A percentile compares a stretch with the other conserved stretches of the same genome.
These are phyloP conservation scores for Limonomyces culmigenus DNA, from an alignment of 1,284 basidiomycete genomes.

Conservation along the genomic window DNA sequence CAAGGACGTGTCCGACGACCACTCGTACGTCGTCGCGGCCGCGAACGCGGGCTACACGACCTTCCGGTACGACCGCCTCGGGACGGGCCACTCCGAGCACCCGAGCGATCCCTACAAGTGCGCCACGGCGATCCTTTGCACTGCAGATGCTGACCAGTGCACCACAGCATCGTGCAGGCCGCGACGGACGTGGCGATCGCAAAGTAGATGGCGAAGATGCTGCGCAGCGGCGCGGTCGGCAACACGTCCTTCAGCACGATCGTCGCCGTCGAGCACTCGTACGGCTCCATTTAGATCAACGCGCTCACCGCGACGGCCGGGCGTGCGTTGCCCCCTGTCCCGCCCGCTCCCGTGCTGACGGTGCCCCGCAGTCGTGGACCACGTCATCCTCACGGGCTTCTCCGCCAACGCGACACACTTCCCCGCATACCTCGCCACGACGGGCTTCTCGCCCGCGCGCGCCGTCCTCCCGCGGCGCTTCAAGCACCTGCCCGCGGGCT, in stretches of 20 bases:
- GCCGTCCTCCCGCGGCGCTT: conserved; percentile 7
- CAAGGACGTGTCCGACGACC: conserved; percentile 4
- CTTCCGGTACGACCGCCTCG: conserved; percentile 9
- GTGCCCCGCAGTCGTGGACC: conserved; percentile 2
- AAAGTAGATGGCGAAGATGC: conserved; percentile 7
- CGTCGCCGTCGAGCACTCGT: conserved; percentile 8
- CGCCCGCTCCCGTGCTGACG: conserved; percentile 7
- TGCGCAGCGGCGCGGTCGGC: conserved; percentile 6
- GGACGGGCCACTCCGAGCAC: conserved; percentile 8
- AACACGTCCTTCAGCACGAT: conserved; percentile 7
- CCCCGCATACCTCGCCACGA: conserved; percentile 4
- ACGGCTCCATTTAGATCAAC: conserved; percentile 7
- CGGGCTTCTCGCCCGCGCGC: conserved; percentile 6
- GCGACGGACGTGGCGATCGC: conserved; percentile 8
- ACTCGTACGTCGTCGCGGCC: conserved; percentile 8
- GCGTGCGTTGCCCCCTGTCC: conserved; percentile 4
- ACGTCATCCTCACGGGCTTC: conserved; percentile 1
- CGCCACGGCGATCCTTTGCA: background rate
- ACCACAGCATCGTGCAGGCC: conserved; percentile 6
- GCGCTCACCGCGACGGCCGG: conserved; percentile 5
- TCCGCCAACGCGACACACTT: background rate
- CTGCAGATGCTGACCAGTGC: background rate
- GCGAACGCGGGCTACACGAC: conserved; percentile 8
- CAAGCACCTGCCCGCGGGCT: conserved; percentile 5
- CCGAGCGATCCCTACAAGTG: conserved; percentile 8